Evolutionary conservation across 306 rosid genomes (phyloP).

Genomic region (Medicago truncatula): MtrunA17r5.0-ANR NC_053042.1:54843501-54844000

Average conservation of each 20-base stretch:
- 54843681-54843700: conserved; percentile 30
- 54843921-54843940: conserved; percentile 68
- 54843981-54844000: conserved; percentile 66
- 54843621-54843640: conserved; percentile 28
- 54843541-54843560: conserved; percentile 27
- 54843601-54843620: conserved; percentile 32
- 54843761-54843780: conserved; percentile 54
- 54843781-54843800: conserved; percentile 40
- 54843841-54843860: conserved; percentile 42
- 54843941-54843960: conserved; percentile 69
- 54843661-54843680: neutral
- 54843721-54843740: conserved; percentile 35
- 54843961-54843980: conserved; percentile 46
- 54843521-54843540: conserved; percentile 47
- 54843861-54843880: conserved; percentile 70
- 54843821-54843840: neutral
- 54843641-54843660: conserved; percentile 41
- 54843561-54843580: conserved; percentile 13
- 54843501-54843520: conserved; percentile 39
- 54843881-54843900: conserved; percentile 64
- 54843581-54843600: conserved; percentile 19
- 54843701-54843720: conserved; percentile 25
- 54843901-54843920: conserved; percentile 81
- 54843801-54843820: conserved; percentile 41
- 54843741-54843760: conserved; percentile 43